Evolutionary conservation across 176 grass and related monocot genomes (phyloP).

Genomic region (Triticum urartu): DNA sequence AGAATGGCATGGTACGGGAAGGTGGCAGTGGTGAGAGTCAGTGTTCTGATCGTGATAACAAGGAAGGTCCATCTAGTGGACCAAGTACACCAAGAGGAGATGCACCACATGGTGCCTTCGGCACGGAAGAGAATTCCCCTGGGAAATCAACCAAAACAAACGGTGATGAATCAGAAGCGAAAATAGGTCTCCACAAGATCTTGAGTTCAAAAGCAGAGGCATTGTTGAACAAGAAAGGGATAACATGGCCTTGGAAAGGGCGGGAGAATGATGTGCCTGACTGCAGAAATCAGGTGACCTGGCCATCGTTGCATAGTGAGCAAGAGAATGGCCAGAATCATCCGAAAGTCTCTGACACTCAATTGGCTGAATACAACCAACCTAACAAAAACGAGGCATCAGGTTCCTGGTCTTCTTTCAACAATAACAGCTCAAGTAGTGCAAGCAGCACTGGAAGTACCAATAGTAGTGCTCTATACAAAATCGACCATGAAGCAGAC

Average conservation of each 20-base stretch:
- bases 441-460: constrained; percentile 91
- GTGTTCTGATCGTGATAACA: constrained; percentile 58
- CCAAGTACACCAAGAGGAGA: constrained; percentile 65
- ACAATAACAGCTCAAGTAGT: constrained; percentile 94
- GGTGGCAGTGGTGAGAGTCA: constrained; percentile 49
- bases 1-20: constrained; percentile 63
- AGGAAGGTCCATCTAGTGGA: constrained; percentile 66
- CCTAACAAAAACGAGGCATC: constrained; percentile 60
- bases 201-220: constrained; percentile 95
- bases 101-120: constrained; percentile 36
- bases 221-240: constrained; percentile 71
- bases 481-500: constrained; percentile 80
- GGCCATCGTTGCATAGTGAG: constrained; percentile 74
- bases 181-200: constrained; percentile 69
- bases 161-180: constrained; percentile 69
- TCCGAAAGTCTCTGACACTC: constrained; percentile 47
- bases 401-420: constrained; percentile 90
- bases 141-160: constrained; percentile 47
- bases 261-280: constrained; percentile 59
- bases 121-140: constrained; percentile 44
- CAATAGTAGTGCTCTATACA: constrained; percentile 78
- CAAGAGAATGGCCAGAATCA: constrained; percentile 56
- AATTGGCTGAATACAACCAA: constrained; percentile 49
- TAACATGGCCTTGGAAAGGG: constrained; percentile 96
- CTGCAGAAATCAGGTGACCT: constrained; percentile 52